These are phyloP conservation scores for Epichloe baconii DNA, from an alignment of 2,329 filamentous ascomycete species.

Conservation along the genomic window DNA sequence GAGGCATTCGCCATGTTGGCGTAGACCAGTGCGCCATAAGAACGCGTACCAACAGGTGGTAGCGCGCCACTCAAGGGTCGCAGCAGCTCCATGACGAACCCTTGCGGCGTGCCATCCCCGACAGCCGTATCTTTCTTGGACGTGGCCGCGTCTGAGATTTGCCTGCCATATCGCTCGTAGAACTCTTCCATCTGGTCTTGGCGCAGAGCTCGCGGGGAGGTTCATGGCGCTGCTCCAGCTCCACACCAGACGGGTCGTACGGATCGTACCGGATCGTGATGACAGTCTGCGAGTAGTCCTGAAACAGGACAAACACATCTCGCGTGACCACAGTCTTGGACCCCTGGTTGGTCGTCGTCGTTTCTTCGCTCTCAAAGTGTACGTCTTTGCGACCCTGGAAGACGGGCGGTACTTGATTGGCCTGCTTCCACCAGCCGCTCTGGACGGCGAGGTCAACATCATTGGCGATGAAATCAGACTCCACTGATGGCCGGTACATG, in stretches of 20 bases:
- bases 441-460: slow-evolving; percentile 68
- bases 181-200: slow-evolving; percentile 89
- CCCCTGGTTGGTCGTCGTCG: slow-evolving; percentile 53
- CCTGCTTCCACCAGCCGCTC: slow-evolving; percentile 78
- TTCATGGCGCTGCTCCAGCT: slow-evolving; percentile 77
- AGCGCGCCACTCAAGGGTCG: slow-evolving; percentile 61
- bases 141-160: slow-evolving; percentile 57
- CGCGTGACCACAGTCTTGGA: slow-evolving; percentile 63
- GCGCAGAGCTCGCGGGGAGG: slow-evolving; percentile 67
- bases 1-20: slow-evolving; percentile 90
- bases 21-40: slow-evolving; percentile 88
- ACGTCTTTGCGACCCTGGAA: slow-evolving; percentile 77
- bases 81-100: slow-evolving; percentile 68
- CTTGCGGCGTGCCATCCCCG: slow-evolving; percentile 70
- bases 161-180: slow-evolving; percentile 68
- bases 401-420: slow-evolving; percentile 64
- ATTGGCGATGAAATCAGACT: slow-evolving; percentile 74
- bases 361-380: slow-evolving; percentile 70
- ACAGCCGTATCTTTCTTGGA: slow-evolving; percentile 68
- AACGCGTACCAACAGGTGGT: slow-evolving; percentile 70
- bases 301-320: slow-evolving; percentile 76
- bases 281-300: slow-evolving; percentile 92
- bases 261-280: slow-evolving; percentile 70
- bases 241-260: slow-evolving; percentile 56
- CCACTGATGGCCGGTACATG: slow-evolving; percentile 56